phyloP scores from a whole-genome alignment of 768 basidiomycete genomes.

The Mycena alexandri region DNA sequence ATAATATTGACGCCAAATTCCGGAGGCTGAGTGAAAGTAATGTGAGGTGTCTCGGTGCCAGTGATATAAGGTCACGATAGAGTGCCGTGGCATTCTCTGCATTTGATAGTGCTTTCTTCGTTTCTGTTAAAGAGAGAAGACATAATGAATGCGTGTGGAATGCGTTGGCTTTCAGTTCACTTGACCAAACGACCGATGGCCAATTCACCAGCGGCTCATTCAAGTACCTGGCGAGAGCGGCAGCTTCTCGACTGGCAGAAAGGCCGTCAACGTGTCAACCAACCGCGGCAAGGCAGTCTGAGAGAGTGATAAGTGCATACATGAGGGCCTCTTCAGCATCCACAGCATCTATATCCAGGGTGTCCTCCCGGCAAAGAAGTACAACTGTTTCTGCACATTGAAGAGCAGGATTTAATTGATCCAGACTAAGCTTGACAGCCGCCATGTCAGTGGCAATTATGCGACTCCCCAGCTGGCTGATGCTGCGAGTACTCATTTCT shows the following conservation, averaged over 20 bases:
- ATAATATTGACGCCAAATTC: neutral
- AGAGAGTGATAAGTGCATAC: conserved; percentile 8
- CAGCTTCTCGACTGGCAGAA: neutral
- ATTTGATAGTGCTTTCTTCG: neutral
- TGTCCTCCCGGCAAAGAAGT: neutral
- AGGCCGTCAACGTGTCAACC: conserved; percentile 5
- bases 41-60: neutral
- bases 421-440: neutral
- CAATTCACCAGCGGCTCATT: neutral
- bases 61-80: conserved; percentile 9
- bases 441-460: conserved; percentile 1
- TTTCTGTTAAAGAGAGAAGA: neutral
- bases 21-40: conserved; percentile 8
- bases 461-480: neutral
- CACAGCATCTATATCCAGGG: neutral
- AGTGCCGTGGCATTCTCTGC: conserved; percentile 4
- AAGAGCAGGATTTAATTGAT: neutral
- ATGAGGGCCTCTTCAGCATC: neutral
- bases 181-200: neutral
- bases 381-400: conserved; percentile 13
- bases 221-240: neutral
- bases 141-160: conserved; percentile 9
- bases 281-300: conserved; percentile 13
- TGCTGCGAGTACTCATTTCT: neutral
- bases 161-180: conserved; percentile 1